Conservation (phyloP, 1,284 basidiomycete genomes). For the Grifola frondosa region DNA sequence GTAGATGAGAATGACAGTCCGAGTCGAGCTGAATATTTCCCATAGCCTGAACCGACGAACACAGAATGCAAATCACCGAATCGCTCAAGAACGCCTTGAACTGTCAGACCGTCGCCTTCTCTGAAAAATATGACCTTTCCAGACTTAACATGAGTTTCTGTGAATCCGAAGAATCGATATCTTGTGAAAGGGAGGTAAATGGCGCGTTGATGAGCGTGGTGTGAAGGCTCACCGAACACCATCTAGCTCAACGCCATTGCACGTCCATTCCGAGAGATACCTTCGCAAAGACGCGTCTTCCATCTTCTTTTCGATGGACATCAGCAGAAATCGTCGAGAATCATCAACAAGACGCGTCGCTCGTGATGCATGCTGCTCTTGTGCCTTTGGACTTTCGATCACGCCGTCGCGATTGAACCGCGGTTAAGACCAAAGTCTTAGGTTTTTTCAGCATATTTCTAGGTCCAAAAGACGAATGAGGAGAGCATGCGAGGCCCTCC, state of each 20-base stretch:
- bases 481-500: no score
- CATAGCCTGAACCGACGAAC: slow-evolving; percentile 20
- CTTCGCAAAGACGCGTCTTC: slow-evolving; percentile 1
- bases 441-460: no score
- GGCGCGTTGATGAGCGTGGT: background rate
- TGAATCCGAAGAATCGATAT: slow-evolving; percentile 22
- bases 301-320: slow-evolving; percentile 9
- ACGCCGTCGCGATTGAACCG: no score
- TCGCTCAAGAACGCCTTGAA: slow-evolving; percentile 12
- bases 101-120: slow-evolving; percentile 22
- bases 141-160: slow-evolving; percentile 20
- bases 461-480: no score
- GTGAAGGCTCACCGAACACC: slow-evolving; percentile 10
- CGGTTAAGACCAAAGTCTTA: no score
- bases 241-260: slow-evolving; percentile 11
- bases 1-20: slow-evolving; percentile 27
- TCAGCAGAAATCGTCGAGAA: slow-evolving; percentile 18
- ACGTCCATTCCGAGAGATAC: slow-evolving; percentile 9
- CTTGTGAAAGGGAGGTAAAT: slow-evolving; percentile 8
- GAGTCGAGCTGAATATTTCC: slow-evolving; percentile 23
- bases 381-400: no score
- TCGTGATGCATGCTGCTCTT: slow-evolving; percentile 13
- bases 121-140: slow-evolving; percentile 24
- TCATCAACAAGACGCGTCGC: slow-evolving; percentile 21
- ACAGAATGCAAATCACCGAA: slow-evolving; percentile 21